Base-by-base conservation (phyloP, 345 rosid genomes). In the Acer negundo region DNA sequence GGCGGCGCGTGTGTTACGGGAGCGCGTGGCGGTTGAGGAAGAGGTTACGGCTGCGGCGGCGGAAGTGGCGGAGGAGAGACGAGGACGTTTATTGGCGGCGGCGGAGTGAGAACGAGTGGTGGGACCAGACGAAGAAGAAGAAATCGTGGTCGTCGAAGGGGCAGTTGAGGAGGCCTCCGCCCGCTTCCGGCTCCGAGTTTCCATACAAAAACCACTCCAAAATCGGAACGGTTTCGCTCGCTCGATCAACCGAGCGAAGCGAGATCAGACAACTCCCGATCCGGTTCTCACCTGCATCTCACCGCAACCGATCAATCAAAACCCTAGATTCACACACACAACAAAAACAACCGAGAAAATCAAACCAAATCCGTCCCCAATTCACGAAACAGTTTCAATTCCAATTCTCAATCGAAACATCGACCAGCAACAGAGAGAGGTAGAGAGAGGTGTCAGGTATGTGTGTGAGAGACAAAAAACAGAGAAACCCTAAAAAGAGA, bases 141-240 rank as follows among this genome's bases (percentile, higher is more conserved):
- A 87, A 76, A 90, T 82, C 75, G 97, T 86, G 80, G 97, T 95
- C 90, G 97, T 82, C 75, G 97, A 89, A 81, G 97, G 95, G 92
- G 97, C 94, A 85, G 97, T 76, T 90, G 97, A 97, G 96, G 98
- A 86, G 87, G 97, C 98, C 99, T 97, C 98, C 97, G 97, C 99
- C 97, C 99, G 93, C 94, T 97, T 97, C 88, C 99, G 97, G 96
- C 99, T 93, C 75, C 99, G 97, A 90, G 98, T 97, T 97, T 97
- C 99, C 99, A 94, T 97, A 97, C 99, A 97, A 91, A 63, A 91
- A 81, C 91, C 85, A 82, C 87, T 84, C 84, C 83, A 69, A 49
- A 70, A 85, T 73, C 79, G 82, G 70, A 11, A 64, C n/a, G 62
- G 40, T 69, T 67, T 74, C 77, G 70, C 77, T 38, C 70, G 77